These are phyloP conservation scores for sorghum (Sorghum bicolor) DNA, from an alignment of 176 grass and related monocot species.

Conservation along the genomic window Sorghum_bicolor_NCBIv3 NC_012879.2:57207501-57208000, in stretches of 20 bases:
- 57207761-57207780: background rate
- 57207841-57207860: background rate
- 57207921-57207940: background rate
- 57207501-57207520: background rate
- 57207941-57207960: background rate
- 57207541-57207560: background rate
- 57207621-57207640: background rate
- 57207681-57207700: background rate
- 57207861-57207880: background rate
- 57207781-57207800: too few species aligned
- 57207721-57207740: background rate
- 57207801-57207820: too few species aligned
- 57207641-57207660: background rate
- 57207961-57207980: background rate
- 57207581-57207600: background rate
- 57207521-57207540: background rate
- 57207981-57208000: background rate
- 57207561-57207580: background rate
- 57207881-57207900: background rate
- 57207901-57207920: background rate
- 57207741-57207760: background rate
- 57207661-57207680: background rate
- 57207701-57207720: background rate
- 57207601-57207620: background rate
- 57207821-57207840: background rate